A percentile compares a stretch with the other conserved stretches of the same genome.
These are phyloP conservation scores for Fusarium nematophilum DNA, from an alignment of 2,329 filamentous ascomycete genomes.

Conservation along the genomic window DNA sequence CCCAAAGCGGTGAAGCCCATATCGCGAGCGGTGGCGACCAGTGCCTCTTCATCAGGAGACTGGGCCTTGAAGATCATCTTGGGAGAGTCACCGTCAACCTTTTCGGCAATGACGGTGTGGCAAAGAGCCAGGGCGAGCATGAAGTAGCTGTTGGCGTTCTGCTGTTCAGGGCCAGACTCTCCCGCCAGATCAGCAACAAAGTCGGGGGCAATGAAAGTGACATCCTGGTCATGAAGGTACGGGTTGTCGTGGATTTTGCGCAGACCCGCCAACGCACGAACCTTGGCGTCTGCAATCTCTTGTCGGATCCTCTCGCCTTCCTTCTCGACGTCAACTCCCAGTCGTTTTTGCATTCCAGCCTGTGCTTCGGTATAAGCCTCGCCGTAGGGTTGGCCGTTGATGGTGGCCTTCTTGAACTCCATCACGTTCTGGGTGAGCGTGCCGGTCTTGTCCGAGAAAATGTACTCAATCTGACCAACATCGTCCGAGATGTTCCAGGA, in stretches of 20 bases:
- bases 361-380: conserved; percentile 98
- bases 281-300: conserved; percentile 83
- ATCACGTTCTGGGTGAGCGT: conserved; percentile 97
- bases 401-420: conserved; percentile 99
- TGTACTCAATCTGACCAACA: conserved; percentile 97
- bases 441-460: conserved; percentile 98
- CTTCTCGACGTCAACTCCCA: conserved; percentile 87
- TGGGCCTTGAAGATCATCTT: conserved; percentile 96
- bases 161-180: conserved; percentile 80
- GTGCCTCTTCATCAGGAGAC: conserved; percentile 93
- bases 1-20: conserved; percentile 95
- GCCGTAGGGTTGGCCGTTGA: conserved; percentile 96
- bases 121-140: conserved; percentile 97
- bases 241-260: conserved; percentile 87
- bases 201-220: conserved; percentile 93
- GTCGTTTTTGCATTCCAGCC: conserved; percentile 92
- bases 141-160: conserved; percentile 83
- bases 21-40: conserved; percentile 94
- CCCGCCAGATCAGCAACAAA: conserved; percentile 87
- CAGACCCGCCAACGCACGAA: conserved; percentile 77
- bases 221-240: conserved; percentile 86
- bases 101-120: conserved; percentile 94
- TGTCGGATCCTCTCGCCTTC: conserved; percentile 78
- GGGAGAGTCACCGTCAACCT: conserved; percentile 87
- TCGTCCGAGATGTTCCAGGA: conserved; percentile 99